phyloP scores from a whole-genome alignment of 306 rosid genomes.

The Pterocarpus santalinus region DNA sequence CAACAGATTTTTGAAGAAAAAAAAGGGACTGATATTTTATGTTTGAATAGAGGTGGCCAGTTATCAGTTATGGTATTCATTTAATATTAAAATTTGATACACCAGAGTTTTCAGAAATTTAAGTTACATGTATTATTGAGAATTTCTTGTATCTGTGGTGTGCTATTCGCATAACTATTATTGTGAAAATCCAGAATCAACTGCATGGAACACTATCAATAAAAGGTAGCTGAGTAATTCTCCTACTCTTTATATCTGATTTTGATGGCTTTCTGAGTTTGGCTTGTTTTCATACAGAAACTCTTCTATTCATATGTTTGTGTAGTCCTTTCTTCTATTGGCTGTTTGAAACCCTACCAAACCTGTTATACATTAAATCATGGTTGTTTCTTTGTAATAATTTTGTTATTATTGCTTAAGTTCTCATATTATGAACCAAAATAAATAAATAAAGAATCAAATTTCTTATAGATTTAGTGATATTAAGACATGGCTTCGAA shows the following conservation, averaged over 20 bases:
- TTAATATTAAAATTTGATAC: not conserved
- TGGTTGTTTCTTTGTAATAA: constrained; percentile 20
- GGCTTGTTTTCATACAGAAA: not conserved
- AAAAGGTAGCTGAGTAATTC: not conserved
- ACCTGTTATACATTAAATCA: constrained; percentile 8
- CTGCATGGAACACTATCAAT: not conserved
- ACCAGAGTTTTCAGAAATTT: constrained; percentile 28
- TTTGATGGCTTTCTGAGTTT: constrained; percentile 6
- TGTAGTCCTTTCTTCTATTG: not conserved
- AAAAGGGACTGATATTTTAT: constrained; percentile 5
- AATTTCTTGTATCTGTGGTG: not conserved
- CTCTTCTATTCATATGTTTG: not conserved
- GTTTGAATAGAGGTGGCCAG: constrained; percentile 21
- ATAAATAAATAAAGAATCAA: not conserved
- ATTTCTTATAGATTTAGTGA: not conserved
- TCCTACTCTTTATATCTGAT: not conserved
- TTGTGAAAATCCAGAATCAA: constrained; percentile 16
- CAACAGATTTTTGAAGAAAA: not conserved
- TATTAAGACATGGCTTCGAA: constrained; percentile 22
- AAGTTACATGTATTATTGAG: not conserved
- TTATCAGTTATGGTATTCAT: constrained; percentile 35
- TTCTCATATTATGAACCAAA: constrained; percentile 19
- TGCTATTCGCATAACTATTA: not conserved
- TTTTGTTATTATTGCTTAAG: constrained; percentile 16
- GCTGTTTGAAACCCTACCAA: constrained; percentile 14